Evolutionary conservation across 1,284 basidiomycete genomes (phyloP), one percentile per base, ranked within the genome.

Genomic region (Rhodotorula mucilaginosa): DNA sequence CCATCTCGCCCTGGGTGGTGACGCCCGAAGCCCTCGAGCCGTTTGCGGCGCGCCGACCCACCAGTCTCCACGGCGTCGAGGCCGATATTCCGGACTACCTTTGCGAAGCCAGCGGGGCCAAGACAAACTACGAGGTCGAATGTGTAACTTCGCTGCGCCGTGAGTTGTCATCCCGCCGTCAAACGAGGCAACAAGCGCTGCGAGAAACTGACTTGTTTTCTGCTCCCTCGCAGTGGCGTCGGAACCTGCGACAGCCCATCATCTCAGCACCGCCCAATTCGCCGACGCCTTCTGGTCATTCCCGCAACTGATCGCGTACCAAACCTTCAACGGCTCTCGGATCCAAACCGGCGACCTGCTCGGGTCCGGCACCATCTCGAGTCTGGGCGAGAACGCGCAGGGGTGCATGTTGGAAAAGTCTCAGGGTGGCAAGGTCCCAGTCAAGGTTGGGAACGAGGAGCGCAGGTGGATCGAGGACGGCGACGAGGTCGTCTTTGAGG

Each of bases 1-100:
- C 78, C 52, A 75, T 79, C 64, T 65, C 74, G 15, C 77, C 77
- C 0, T 79, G 77, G 78, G 69, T 79, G 52, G 73, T 79, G 47
- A 39, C 54, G 2, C 70, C 76, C 34, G 75, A 69, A 4, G 77
- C 77, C 6, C 70, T 79, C 52, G 61, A 69, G 60, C 72, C 74
- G 46, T 78, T 79, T 72, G 62, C 68, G 65, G 67, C 71, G 23
- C 34, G 23, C 15, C 69, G 76, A 18, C 72, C 72, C 13, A 52
- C 39, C 2, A 56, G 61, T 23, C 61, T 74, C 19, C 54, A 59
- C n/a, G 63, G 59, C 26, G 60, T 47, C 44, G 51, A 44, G 16
- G 60, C 60, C n/a, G 44, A 61, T 23, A 44, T 58, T 34, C 54
- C 67, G 8, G 67, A 64, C 47, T 68, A 68, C 56, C 29, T 68